A percentile compares a stretch with the other conserved stretches of the same genome.
Evolutionary conservation across 371 early-diverging fungal species (phyloP).

Genomic region (Mucor circinelloides): DNA sequence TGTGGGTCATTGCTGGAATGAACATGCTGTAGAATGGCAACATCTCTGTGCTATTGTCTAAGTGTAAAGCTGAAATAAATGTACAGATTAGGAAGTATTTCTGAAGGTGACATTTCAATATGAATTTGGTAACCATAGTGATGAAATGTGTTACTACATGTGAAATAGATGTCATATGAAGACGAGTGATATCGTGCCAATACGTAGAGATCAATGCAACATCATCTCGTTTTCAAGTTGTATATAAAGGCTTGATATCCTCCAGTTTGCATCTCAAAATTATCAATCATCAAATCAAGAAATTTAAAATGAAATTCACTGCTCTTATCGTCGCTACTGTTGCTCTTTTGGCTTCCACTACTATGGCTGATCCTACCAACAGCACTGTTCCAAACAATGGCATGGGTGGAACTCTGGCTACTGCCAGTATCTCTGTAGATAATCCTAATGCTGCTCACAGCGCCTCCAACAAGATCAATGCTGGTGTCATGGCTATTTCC

Average conservation of each 20-base stretch:
- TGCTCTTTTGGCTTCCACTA: background rate
- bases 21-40: background rate
- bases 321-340: background rate
- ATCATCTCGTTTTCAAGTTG: background rate
- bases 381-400: background rate
- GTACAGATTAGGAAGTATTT: background rate
- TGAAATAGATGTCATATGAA: background rate
- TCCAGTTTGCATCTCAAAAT: background rate
- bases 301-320: background rate
- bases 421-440: constrained; percentile 13
- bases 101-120: background rate
- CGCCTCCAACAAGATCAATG: background rate
- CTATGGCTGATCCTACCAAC: background rate
- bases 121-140: background rate
- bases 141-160: background rate
- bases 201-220: background rate
- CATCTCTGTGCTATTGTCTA: too few species aligned
- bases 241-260: background rate
- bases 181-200: background rate
- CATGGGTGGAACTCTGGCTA: constrained; percentile 14
- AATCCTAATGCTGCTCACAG: background rate
- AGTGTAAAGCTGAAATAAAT: background rate
- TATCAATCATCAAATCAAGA: background rate
- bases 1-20: background rate
- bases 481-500: background rate